A percentile compares a stretch with the other conserved stretches of the same genome.
These are phyloP conservation scores for Chloropicon primus DNA, from an alignment of 139 green algal genomes.

Conservation along the genomic window DNA sequence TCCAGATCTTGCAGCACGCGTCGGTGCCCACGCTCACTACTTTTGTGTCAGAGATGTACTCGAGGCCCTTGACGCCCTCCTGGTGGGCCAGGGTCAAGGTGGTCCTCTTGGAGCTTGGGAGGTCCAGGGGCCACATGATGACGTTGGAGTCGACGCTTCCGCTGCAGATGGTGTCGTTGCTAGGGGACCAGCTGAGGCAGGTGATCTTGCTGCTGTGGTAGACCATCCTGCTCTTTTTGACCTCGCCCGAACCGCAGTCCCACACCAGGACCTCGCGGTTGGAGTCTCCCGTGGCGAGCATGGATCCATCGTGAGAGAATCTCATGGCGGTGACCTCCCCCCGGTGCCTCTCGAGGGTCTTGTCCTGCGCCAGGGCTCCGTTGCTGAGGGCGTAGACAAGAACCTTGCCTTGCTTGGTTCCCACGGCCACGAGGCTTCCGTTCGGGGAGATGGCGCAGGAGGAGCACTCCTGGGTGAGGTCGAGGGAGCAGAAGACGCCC, in stretches of 20 bases:
- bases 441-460: constrained; percentile 17
- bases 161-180: constrained; percentile 11
- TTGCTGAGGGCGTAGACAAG: constrained; percentile 8
- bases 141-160: constrained; percentile 22
- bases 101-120: background rate
- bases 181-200: constrained; percentile 20
- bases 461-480: constrained; percentile 5
- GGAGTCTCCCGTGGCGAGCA: constrained; percentile 12
- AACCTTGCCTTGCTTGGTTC: constrained; percentile 10
- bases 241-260: constrained; percentile 15
- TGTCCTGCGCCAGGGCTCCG: constrained; percentile 1
- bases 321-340: constrained; percentile 10
- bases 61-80: background rate
- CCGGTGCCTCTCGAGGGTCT: constrained; percentile 6
- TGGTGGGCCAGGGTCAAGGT: background rate
- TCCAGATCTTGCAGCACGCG: background rate
- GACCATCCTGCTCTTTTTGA: constrained; percentile 15
- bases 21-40: background rate
- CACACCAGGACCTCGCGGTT: constrained; percentile 31
- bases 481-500: background rate
- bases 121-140: constrained; percentile 15
- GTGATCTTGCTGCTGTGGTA: constrained; percentile 18
- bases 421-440: constrained; percentile 16
- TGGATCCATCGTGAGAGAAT: constrained; percentile 20
- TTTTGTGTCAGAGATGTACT: background rate